phyloP scores from a whole-genome alignment of 192 early-diverging fungal species.

The Backusella morwellensis region DNA sequence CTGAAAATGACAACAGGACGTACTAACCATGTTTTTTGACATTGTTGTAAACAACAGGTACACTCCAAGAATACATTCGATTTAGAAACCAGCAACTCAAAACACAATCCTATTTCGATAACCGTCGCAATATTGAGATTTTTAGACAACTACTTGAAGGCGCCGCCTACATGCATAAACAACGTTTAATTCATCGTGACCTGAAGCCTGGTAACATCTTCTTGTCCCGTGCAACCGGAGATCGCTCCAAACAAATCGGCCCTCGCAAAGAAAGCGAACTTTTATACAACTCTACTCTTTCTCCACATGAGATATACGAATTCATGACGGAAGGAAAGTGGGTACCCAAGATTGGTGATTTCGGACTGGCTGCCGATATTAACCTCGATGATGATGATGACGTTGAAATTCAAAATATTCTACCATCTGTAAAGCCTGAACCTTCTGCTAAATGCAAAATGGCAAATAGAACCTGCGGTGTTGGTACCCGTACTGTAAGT shows the following conservation, averaged over 20 bases:
- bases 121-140: conserved; percentile 36
- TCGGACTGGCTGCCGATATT: conserved; percentile 82
- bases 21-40: neutral
- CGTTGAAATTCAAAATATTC: neutral
- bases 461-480: conserved; percentile 16
- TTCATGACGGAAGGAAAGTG: conserved; percentile 43
- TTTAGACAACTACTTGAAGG: conserved; percentile 80
- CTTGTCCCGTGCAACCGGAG: conserved; percentile 24
- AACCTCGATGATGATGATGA: conserved; percentile 22
- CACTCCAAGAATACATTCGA: conserved; percentile 62
- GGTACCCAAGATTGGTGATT: conserved; percentile 89
- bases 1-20: neutral
- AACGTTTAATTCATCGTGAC: conserved; percentile 74
- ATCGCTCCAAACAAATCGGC: neutral
- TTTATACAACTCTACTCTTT: conserved; percentile 24
- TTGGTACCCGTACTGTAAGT: conserved; percentile 24
- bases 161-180: conserved; percentile 66
- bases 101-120: conserved; percentile 12
- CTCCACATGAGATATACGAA: conserved; percentile 2
- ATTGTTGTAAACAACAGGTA: conserved; percentile 26
- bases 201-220: conserved; percentile 73
- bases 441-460: neutral
- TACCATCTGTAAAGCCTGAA: neutral
- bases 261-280: conserved; percentile 1
- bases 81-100: conserved; percentile 19